Percentiles rank a stretch among this genome's conserved stretches.
Conservation (phyloP, 106 monocot species). For the Allium cepa region DNA sequence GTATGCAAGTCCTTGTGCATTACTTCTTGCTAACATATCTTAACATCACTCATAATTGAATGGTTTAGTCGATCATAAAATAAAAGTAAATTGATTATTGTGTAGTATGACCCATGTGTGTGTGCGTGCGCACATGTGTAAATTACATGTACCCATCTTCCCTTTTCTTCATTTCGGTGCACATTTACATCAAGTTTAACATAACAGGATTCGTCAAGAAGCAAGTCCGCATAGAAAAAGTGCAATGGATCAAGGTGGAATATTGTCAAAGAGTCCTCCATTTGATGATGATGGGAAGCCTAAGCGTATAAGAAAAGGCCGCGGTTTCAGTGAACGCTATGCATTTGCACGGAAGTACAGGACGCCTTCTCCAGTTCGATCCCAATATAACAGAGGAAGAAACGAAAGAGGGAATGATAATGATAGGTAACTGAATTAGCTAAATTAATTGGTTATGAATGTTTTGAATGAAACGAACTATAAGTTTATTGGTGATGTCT, state of each 20-base stretch:
- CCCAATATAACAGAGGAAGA: conserved; percentile 26
- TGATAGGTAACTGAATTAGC: conserved; percentile 16
- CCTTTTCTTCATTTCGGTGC: background rate
- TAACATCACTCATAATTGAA: too few species aligned
- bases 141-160: background rate
- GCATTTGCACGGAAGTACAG: conserved; percentile 35
- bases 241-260: background rate
- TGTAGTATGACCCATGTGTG: too few species aligned
- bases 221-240: conserved; percentile 12
- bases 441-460: background rate
- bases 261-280: conserved; percentile 18
- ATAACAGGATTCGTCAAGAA: background rate
- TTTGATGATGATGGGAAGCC: conserved; percentile 5
- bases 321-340: conserved; percentile 38
- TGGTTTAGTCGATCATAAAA: too few species aligned
- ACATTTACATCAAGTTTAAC: background rate
- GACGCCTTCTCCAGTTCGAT: conserved; percentile 37
- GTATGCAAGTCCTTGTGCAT: background rate
- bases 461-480: conserved; percentile 5
- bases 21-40: too few species aligned
- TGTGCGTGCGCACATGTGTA: too few species aligned
- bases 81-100: too few species aligned
- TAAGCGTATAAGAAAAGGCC: conserved; percentile 43
- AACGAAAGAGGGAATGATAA: conserved; percentile 19
- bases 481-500: conserved; percentile 9